Conservation (phyloP, 345 rosid genomes). For the Aurinia saxatilis region DNA sequence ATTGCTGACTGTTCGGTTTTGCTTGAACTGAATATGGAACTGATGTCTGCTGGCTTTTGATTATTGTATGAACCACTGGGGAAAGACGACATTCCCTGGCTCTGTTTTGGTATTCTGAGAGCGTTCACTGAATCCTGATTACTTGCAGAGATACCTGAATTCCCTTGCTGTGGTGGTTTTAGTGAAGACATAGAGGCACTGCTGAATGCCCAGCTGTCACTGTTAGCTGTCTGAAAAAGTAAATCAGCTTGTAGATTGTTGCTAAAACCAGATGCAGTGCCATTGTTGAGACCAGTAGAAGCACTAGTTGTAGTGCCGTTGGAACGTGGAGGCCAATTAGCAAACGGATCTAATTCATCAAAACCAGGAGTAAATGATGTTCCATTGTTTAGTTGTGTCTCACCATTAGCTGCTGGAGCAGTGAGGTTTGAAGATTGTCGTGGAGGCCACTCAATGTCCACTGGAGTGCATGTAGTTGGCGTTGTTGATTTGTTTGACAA, state of each 20-base stretch:
- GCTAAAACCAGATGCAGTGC: constrained; percentile 28
- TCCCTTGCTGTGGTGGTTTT: constrained; percentile 38
- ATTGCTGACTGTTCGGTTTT: constrained; percentile 52
- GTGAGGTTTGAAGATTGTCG: constrained; percentile 33
- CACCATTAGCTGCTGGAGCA: constrained; percentile 25
- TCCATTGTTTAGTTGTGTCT: constrained; percentile 39
- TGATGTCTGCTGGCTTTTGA: constrained; percentile 54
- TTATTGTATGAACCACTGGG: constrained; percentile 30
- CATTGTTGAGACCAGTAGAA: constrained; percentile 41
- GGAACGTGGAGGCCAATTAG: constrained; percentile 78
- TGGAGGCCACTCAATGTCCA: constrained; percentile 94
- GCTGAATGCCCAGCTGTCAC: constrained; percentile 48
- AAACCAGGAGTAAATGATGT: constrained; percentile 37
- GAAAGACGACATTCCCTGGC: constrained; percentile 36
- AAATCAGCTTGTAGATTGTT: constrained; percentile 19
- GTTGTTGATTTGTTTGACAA: constrained; percentile 36
- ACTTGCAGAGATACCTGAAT: constrained; percentile 27
- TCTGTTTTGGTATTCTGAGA: constrained; percentile 48
- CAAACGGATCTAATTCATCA: constrained; percentile 86
- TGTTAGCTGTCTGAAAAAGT: constrained; percentile 25
- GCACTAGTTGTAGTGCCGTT: constrained; percentile 26
- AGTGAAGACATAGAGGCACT: constrained; percentile 31
- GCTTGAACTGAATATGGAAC: constrained; percentile 62
- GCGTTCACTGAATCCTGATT: constrained; percentile 38
- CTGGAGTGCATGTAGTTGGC: constrained; percentile 53